Evolutionary conservation across 441 rosid genomes (phyloP), one percentile per base, ranked within the genome.

Genomic region (Brassica balearica): DNA sequence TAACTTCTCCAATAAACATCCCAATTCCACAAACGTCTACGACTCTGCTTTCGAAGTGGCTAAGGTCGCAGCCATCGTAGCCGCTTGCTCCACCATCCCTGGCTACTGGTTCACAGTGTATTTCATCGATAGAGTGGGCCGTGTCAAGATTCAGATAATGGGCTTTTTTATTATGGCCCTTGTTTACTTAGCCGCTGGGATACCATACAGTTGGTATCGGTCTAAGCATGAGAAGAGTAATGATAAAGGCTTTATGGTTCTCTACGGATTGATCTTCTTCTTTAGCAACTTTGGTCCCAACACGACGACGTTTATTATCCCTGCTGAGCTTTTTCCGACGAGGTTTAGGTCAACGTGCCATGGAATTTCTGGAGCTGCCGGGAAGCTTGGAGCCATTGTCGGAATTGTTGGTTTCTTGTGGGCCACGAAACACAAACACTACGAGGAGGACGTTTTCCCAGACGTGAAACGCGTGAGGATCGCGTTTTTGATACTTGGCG

Each of bases 271-370:
- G 3, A 82, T 88, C 0, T 91, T 85, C 80, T 88, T 89, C 88
- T 93, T 90, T 38, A 85, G 93, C 15, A 88, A 90, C 73, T 89
- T 88, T n/a, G 95, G 98, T 43, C 98, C 95, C 3, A 90, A 93
- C 72, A 86, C 94, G 0, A 91, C 98, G 3, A 91, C 98, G 0
- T 93, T 90, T 68, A 90, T 93, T 0, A 85, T 91, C 29, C 98
- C 98, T 0, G 97, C 94, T 0, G 95, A 93, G 68, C 91, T 91
- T 9, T 93, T 93, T 46, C 98, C 98, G 2, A 88, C 98, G 0
- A 85, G 97, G 79, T 88, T 91, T 29, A 82, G 98, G 71, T 84
- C 97, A 6, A 91, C 94, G 2, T 93, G 98, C 77, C 94, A 93
- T 27, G 97, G 93, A 34, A 89, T 93, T 32, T 81, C 94, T 0